These are phyloP conservation scores for Diphasiastrum complanatum DNA, from an alignment of 83 land plant genomes.

Conservation along the genomic window DNA sequence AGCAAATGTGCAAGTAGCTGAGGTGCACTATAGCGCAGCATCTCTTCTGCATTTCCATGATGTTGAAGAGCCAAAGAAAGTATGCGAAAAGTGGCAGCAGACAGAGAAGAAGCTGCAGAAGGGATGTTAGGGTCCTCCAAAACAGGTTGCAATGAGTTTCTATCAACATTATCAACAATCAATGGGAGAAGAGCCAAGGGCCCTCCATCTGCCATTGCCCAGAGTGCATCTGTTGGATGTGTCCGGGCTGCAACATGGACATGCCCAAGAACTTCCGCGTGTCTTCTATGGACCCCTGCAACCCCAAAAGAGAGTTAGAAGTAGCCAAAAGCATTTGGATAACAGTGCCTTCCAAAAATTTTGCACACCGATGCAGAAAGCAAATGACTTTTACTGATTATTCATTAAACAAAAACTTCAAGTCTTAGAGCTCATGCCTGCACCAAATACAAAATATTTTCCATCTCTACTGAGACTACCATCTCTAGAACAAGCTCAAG, in stretches of 20 bases:
- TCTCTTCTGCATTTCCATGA: slow-evolving; percentile 79
- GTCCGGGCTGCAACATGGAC: slow-evolving; percentile 82
- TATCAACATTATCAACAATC: slow-evolving; percentile 57
- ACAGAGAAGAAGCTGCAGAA: slow-evolving; percentile 45
- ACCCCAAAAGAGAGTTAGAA: not conserved
- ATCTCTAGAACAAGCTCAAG: too few relatives aligned
- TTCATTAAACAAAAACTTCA: too few relatives aligned
- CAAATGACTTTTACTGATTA: too few relatives aligned
- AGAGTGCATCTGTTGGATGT: slow-evolving; percentile 69
- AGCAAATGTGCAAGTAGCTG: slow-evolving; percentile 67
- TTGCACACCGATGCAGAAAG: too few relatives aligned
- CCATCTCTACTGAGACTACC: too few relatives aligned
- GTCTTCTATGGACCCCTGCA: slow-evolving; percentile 74
- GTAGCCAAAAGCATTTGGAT: too few relatives aligned
- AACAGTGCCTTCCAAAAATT: too few relatives aligned
- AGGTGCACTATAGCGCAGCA: slow-evolving; percentile 64
- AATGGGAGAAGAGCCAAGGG: slow-evolving; percentile 84
- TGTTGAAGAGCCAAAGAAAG: slow-evolving; percentile 69
- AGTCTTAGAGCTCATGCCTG: too few relatives aligned
- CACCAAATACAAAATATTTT: too few relatives aligned
- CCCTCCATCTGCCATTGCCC: slow-evolving; percentile 95
- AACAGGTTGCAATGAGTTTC: slow-evolving; percentile 60
- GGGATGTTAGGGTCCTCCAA: slow-evolving; percentile 38
- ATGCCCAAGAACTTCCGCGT: slow-evolving; percentile 96
- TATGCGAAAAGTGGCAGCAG: slow-evolving; percentile 82